A percentile compares a stretch with the other conserved stretches of the same genome.
Evolutionary conservation across 495 filamentous ascomycete species (phyloP).

Genomic region (Lentithecium fluviatile): DNA sequence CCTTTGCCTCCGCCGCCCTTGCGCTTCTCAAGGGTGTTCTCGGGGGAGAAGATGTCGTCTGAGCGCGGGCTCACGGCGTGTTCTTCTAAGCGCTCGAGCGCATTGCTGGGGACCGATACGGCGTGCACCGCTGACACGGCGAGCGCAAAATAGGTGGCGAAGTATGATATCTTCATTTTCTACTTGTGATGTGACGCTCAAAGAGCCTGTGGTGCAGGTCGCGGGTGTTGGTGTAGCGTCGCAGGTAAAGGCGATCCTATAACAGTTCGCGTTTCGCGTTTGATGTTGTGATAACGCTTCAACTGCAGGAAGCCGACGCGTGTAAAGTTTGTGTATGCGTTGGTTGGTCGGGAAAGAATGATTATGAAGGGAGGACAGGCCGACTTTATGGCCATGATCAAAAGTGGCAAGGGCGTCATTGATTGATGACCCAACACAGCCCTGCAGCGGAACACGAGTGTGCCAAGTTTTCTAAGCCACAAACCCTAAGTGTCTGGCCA

Average conservation of each 20-base stretch:
- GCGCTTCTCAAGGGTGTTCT: slow-evolving; percentile 52
- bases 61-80: slow-evolving; percentile 15
- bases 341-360: not conserved
- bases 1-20: slow-evolving; percentile 52
- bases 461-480: not conserved
- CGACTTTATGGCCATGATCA: not conserved
- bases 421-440: not conserved
- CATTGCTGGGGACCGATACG: slow-evolving; percentile 23
- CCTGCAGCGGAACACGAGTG: not conserved
- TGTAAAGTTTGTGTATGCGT: not conserved
- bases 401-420: not conserved
- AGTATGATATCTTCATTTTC: slow-evolving; percentile 26
- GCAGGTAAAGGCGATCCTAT: no score
- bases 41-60: slow-evolving; percentile 22
- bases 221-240: no score
- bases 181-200: not conserved
- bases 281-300: not conserved
- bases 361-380: not conserved
- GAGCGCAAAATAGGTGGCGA: slow-evolving; percentile 10
- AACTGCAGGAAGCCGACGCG: not conserved
- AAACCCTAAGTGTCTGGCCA: not conserved
- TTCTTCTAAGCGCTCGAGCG: slow-evolving; percentile 14
- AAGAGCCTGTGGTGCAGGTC: not conserved
- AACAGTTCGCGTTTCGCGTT: no score
- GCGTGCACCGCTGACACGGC: slow-evolving; percentile 9